Percentiles rank a stretch among this genome's conserved stretches.
Conservation (phyloP, 1,284 basidiomycete genomes). For the Ceratobasidium sp. region DNA sequence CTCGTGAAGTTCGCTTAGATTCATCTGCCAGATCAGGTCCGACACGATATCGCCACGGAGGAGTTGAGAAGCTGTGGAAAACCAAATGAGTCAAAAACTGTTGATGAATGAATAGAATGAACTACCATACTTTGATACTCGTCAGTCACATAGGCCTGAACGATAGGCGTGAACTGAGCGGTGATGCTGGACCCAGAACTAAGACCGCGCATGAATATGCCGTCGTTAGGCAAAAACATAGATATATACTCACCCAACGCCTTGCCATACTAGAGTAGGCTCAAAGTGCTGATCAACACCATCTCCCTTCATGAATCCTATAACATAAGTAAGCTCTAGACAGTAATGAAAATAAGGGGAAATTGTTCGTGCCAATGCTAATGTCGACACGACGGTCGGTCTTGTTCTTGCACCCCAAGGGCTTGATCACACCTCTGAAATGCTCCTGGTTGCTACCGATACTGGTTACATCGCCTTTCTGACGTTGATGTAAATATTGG, state of each 20-base stretch:
- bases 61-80: constrained; percentile 12
- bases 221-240: background rate
- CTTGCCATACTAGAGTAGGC: constrained; percentile 27
- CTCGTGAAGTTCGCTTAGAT: constrained; percentile 29
- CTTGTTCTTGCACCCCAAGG: constrained; percentile 28
- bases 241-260: constrained; percentile 10
- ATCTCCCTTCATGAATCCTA: constrained; percentile 24
- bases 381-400: constrained; percentile 15
- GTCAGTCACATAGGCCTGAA: constrained; percentile 34
- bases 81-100: background rate
- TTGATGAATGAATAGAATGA: background rate
- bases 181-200: constrained; percentile 26
- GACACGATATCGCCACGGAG: constrained; percentile 26
- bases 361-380: background rate
- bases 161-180: constrained; percentile 24
- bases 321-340: background rate
- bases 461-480: constrained; percentile 12
- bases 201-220: background rate
- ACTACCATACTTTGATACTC: constrained; percentile 22
- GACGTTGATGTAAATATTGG: background rate
- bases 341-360: background rate
- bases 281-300: constrained; percentile 18
- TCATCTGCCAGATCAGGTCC: constrained; percentile 20
- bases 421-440: background rate
- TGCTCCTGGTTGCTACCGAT: background rate